Evolutionary conservation across 257 asterid genomes (phyloP).

Genomic region (Jacaranda mimosifolia): DNA sequence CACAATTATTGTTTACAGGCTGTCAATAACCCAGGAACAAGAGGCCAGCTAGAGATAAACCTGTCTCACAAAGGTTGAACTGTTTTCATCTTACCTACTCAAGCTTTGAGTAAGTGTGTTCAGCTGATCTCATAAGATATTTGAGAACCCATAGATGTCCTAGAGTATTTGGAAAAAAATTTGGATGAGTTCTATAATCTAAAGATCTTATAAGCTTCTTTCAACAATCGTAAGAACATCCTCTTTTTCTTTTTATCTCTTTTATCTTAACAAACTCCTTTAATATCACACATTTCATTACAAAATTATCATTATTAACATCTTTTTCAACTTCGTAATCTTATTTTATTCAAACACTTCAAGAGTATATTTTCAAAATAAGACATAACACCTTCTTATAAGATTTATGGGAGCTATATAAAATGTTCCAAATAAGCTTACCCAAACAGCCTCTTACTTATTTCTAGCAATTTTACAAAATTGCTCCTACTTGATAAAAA

Average conservation of each 20-base stretch:
- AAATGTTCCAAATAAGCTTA: background rate
- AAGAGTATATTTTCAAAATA: background rate
- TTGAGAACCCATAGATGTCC: background rate
- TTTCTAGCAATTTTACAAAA: background rate
- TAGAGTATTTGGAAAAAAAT: too few relatives aligned
- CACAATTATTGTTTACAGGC: too few relatives aligned
- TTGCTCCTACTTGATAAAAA: background rate
- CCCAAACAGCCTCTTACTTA: too few relatives aligned
- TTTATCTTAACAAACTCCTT: background rate
- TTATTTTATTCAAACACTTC: background rate
- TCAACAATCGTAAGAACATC: background rate
- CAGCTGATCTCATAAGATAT: background rate
- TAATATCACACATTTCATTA: background rate
- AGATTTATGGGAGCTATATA: background rate
- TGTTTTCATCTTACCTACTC: too few relatives aligned
- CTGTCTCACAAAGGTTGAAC: too few relatives aligned
- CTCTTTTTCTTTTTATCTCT: background rate
- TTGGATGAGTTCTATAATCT: too few relatives aligned
- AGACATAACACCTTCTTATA: slow-evolving; percentile 1
- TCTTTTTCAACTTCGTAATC: background rate
- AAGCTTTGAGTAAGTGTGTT: too few relatives aligned
- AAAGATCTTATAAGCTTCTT: too few relatives aligned
- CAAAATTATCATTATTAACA: background rate
- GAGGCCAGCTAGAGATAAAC: too few relatives aligned
- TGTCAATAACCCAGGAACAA: too few relatives aligned